These are phyloP conservation scores for Rhizophagus clarus DNA, from an alignment of 192 early-diverging fungal genomes.

Conservation along the genomic window DNA sequence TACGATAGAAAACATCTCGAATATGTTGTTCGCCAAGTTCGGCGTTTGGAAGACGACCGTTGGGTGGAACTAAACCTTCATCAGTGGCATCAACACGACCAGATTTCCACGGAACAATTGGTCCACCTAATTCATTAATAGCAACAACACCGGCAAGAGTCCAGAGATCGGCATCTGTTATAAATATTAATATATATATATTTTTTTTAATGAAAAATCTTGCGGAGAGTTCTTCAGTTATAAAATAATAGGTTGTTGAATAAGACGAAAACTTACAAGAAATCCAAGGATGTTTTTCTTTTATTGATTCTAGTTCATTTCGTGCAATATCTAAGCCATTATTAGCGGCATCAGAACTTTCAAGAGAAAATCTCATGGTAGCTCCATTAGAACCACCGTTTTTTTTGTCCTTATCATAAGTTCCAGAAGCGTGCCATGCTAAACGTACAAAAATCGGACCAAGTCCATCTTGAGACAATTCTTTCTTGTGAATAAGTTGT, in stretches of 20 bases:
- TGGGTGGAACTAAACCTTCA: constrained; percentile 58
- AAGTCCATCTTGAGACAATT: constrained; percentile 57
- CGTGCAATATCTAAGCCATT: constrained; percentile 55
- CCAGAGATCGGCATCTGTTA: constrained; percentile 72
- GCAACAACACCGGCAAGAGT: constrained; percentile 71
- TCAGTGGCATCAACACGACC: constrained; percentile 56
- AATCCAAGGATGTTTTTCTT: constrained; percentile 61
- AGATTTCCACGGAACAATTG: constrained; percentile 64
- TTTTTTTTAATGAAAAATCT: background rate
- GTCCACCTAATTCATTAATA: constrained; percentile 72
- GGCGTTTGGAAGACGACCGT: constrained; percentile 71
- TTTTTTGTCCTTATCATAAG: constrained; percentile 58
- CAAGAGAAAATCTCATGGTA: constrained; percentile 63
- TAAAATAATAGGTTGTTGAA: no score
- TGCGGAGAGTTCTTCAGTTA: no score
- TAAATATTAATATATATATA: background rate
- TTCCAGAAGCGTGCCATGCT: constrained; percentile 70
- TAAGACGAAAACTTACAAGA: constrained; percentile 37
- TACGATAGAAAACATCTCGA: constrained; percentile 63
- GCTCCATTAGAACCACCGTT: constrained; percentile 71
- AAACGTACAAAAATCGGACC: constrained; percentile 65
- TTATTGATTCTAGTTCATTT: constrained; percentile 62
- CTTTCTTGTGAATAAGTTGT: constrained; percentile 38
- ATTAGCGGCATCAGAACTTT: constrained; percentile 69
- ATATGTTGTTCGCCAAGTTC: constrained; percentile 58